phyloP scores from a whole-genome alignment of 768 basidiomycete species.

The Suillus lakei region DNA sequence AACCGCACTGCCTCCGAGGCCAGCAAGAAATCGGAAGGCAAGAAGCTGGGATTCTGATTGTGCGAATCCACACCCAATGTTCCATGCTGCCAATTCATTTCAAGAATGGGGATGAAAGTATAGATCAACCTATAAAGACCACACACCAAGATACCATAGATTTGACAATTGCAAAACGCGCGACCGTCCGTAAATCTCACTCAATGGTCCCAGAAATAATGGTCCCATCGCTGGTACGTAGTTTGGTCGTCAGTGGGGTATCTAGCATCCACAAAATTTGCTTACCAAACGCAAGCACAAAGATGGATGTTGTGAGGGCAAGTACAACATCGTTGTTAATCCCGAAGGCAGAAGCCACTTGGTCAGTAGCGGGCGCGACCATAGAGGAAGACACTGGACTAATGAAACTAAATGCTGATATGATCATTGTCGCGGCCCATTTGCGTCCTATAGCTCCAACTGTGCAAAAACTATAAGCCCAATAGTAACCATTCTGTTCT shows the following conservation, averaged over 20 bases:
- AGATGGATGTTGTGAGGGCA: conserved; percentile 66
- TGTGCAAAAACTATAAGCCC: conserved; percentile 24
- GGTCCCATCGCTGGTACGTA: conserved; percentile 30
- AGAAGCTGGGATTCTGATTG: conserved; percentile 61
- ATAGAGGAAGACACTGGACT: conserved; percentile 74
- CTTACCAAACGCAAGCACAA: conserved; percentile 64
- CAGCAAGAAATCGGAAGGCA: conserved; percentile 70
- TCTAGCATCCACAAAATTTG: not conserved
- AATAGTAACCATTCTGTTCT: not conserved
- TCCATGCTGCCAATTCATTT: conserved; percentile 51
- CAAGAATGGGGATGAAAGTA: not conserved
- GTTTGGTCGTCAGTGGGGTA: not conserved
- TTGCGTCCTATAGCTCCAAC: conserved; percentile 62
- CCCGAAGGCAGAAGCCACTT: conserved; percentile 57
- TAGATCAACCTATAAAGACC: not conserved
- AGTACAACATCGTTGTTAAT: conserved; percentile 53
- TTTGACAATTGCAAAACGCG: conserved; percentile 65
- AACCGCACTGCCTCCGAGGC: conserved; percentile 76
- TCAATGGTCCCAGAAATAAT: conserved; percentile 58
- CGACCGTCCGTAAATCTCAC: conserved; percentile 75
- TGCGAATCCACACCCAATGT: conserved; percentile 66
- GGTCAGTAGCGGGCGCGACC: conserved; percentile 65
- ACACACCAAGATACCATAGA: conserved; percentile 63
- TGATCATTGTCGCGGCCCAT: conserved; percentile 67
- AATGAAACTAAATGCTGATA: conserved; percentile 72